A percentile compares a stretch with the other conserved stretches of the same genome.
Conservation (phyloP, 2,329 filamentous ascomycete genomes). For the Fusarium beomiforme region DNA sequence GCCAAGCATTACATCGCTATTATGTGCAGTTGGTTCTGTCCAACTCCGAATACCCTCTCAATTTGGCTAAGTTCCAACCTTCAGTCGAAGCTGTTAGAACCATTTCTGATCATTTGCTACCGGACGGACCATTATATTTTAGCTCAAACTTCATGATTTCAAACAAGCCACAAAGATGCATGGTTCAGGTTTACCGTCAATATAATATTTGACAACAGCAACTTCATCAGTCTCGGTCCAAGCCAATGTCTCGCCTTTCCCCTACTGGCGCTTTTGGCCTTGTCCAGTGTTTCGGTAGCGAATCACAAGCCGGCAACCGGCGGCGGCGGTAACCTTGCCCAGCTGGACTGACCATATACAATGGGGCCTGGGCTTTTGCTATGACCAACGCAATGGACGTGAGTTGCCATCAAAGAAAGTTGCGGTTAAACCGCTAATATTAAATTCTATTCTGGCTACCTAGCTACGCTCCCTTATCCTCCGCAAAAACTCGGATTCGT, state of each 20-base stretch:
- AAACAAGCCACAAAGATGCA: constrained; percentile 19
- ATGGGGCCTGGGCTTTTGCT: constrained; percentile 15
- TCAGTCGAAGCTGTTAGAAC: not conserved
- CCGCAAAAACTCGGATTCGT: constrained; percentile 2
- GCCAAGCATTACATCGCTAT: not conserved
- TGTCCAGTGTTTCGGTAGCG: constrained; percentile 47
- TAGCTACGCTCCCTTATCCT: not conserved
- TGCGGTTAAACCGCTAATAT: not conserved
- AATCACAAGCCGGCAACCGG: constrained; percentile 42
- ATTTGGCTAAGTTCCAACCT: not conserved
- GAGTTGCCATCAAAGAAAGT: not conserved
- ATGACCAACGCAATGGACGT: not conserved
- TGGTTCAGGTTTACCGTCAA: constrained; percentile 19
- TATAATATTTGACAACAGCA: not conserved
- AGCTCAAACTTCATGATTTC: not conserved
- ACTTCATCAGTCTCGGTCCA: constrained; percentile 17
- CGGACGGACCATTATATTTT: not conserved
- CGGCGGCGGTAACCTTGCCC: constrained; percentile 44
- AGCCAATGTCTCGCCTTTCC: constrained; percentile 34
- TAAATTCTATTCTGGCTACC: not conserved
- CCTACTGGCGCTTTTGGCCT: constrained; percentile 29
- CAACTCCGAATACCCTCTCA: not conserved
- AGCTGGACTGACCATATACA: constrained; percentile 36
- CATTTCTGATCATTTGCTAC: not conserved
- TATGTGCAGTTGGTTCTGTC: not conserved